Evolutionary conservation across 208 protist genomes (phyloP).

Genomic region (Wallacemonas sp.): DNA sequence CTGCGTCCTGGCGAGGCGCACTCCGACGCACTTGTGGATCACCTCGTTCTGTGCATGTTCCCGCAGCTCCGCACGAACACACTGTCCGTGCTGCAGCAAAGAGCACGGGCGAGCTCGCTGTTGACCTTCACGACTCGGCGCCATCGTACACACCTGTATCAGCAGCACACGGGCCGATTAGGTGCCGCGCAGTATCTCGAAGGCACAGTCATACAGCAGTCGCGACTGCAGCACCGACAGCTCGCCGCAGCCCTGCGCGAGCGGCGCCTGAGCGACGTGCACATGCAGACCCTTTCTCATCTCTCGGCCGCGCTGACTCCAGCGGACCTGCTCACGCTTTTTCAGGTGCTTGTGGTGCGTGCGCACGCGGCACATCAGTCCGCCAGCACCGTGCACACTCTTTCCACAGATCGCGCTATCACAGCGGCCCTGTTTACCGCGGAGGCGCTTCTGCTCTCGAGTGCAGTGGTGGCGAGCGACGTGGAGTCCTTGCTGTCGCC

Average conservation of each 20-base stretch:
- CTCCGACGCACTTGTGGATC: slow-evolving; percentile 24
- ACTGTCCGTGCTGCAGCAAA: slow-evolving; percentile 36
- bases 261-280: slow-evolving; percentile 26
- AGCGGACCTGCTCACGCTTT: slow-evolving; percentile 32
- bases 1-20: slow-evolving; percentile 18
- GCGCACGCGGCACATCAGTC: slow-evolving; percentile 5
- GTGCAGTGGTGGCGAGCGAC: not conserved
- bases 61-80: slow-evolving; percentile 76
- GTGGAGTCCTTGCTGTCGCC: slow-evolving; percentile 12
- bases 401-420: slow-evolving; percentile 21
- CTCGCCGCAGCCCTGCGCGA: slow-evolving; percentile 60
- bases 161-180: slow-evolving; percentile 17
- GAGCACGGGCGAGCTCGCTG: slow-evolving; percentile 59
- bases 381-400: not conserved
- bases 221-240: slow-evolving; percentile 70
- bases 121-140: slow-evolving; percentile 66
- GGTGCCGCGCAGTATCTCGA: slow-evolving; percentile 39
- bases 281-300: slow-evolving; percentile 22
- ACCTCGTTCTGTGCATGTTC: slow-evolving; percentile 52
- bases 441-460: slow-evolving; percentile 44
- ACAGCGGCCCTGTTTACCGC: slow-evolving; percentile 50
- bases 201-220: slow-evolving; percentile 57
- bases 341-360: slow-evolving; percentile 33
- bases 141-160: slow-evolving; percentile 54
- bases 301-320: slow-evolving; percentile 25